These are phyloP conservation scores for Acacia melanoxylon DNA, from an alignment of 306 rosid genomes.

Conservation along the genomic window DNA sequence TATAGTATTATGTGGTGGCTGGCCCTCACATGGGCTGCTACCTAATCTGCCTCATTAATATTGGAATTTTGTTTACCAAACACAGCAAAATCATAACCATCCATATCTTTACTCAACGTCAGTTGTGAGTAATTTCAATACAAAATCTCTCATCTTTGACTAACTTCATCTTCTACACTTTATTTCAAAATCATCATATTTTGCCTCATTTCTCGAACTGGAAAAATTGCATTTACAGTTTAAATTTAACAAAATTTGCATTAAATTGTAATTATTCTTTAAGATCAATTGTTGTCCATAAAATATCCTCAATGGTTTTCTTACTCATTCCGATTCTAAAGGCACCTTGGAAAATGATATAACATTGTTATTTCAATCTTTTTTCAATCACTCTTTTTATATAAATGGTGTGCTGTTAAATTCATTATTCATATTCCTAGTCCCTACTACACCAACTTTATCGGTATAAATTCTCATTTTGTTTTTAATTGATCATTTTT, in stretches of 20 bases:
- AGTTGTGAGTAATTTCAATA: not conserved
- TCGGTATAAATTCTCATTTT: too few species aligned
- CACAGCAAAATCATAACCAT: not conserved
- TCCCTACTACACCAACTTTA: too few species aligned
- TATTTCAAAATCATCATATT: not conserved
- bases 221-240: not conserved
- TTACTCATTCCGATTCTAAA: too few species aligned
- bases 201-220: not conserved
- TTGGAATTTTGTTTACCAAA: not conserved
- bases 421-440: too few species aligned
- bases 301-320: too few species aligned
- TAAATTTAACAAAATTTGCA: not conserved
- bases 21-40: not conserved
- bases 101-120: not conserved
- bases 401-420: too few species aligned
- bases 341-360: too few species aligned
- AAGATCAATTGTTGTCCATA: not conserved
- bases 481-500: too few species aligned
- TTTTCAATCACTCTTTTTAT: too few species aligned
- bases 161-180: not conserved
- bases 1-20: not conserved
- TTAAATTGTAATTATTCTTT: not conserved
- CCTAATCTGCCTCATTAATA: not conserved
- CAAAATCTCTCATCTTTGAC: not conserved
- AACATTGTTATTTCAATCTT: too few species aligned